Evolutionary conservation across 2,329 filamentous ascomycete species (phyloP).

Genomic region (Alternaria sp.): DNA sequence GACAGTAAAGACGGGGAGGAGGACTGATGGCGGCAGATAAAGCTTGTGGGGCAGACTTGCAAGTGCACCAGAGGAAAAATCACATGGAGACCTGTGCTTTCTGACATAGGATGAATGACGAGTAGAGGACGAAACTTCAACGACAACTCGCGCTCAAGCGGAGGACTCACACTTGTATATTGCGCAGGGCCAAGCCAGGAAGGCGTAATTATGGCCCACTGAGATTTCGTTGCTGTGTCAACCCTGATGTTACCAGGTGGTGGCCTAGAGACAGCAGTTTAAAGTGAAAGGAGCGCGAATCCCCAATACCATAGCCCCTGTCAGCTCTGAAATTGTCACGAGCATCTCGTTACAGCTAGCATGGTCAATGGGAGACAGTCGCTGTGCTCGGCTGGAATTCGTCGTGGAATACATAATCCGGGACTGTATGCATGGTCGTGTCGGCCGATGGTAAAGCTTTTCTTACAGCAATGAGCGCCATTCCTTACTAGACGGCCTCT

Average conservation of each 20-base stretch:
- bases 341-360: background rate
- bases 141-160: background rate
- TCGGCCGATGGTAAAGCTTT: background rate
- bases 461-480: conserved; percentile 49
- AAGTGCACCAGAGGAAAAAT: background rate
- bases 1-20: background rate
- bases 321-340: background rate
- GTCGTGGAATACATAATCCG: background rate
- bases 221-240: background rate
- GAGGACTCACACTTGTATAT: background rate
- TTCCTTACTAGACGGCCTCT: conserved; percentile 46
- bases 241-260: background rate
- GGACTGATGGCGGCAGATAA: background rate
- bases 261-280: background rate
- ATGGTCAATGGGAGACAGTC: background rate
- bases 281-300: background rate
- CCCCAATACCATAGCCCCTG: background rate
- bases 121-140: background rate
- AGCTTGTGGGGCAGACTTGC: background rate
- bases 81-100: background rate
- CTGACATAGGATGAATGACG: background rate
- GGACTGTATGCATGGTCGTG: background rate
- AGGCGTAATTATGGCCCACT: background rate
- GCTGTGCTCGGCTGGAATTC: background rate
- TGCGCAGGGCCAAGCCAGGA: background rate